Evolutionary conservation across 345 rosid genomes (phyloP).

Genomic region (Carallia pectinifolia): DNA sequence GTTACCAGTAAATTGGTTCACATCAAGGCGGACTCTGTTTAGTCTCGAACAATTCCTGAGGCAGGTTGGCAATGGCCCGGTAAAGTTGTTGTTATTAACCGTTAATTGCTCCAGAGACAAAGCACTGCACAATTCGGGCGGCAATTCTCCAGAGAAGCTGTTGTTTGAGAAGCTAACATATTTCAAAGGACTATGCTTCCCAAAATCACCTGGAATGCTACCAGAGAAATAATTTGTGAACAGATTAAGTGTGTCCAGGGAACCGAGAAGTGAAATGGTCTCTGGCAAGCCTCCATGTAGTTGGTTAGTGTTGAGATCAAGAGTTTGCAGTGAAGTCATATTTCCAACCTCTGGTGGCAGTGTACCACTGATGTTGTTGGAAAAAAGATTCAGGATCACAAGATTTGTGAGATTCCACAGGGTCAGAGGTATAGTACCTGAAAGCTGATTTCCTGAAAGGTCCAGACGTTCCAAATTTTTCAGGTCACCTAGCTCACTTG

Average conservation of each 20-base stretch:
- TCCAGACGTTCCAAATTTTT: slow-evolving; percentile 22
- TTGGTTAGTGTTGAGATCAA: slow-evolving; percentile 51
- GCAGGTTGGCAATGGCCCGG: slow-evolving; percentile 57
- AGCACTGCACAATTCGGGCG: slow-evolving; percentile 53
- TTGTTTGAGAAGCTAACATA: slow-evolving; percentile 55
- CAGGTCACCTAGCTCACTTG: slow-evolving; percentile 46
- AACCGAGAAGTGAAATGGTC: slow-evolving; percentile 43
- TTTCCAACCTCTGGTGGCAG: slow-evolving; percentile 57
- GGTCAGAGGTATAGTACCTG: slow-evolving; percentile 47
- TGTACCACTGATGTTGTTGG: slow-evolving; percentile 48
- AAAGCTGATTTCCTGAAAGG: slow-evolving; percentile 51
- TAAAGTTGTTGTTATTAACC: slow-evolving; percentile 48
- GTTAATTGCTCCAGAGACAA: slow-evolving; percentile 29
- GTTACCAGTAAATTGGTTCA: slow-evolving; percentile 52
- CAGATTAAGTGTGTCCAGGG: slow-evolving; percentile 29
- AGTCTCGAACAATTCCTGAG: slow-evolving; percentile 45
- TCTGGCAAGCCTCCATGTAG: slow-evolving; percentile 53
- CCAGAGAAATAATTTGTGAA: slow-evolving; percentile 55
- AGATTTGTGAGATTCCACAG: slow-evolving; percentile 51
- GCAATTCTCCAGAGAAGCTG: slow-evolving; percentile 59
- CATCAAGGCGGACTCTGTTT: slow-evolving; percentile 40
- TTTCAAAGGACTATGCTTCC: slow-evolving; percentile 44
- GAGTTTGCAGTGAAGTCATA: slow-evolving; percentile 28
- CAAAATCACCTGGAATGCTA: slow-evolving; percentile 47
- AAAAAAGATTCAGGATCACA: slow-evolving; percentile 35